Percentiles rank a stretch among this genome's conserved stretches.
phyloP scores from a whole-genome alignment of 2,329 filamentous ascomycete species.

The Lanzia echinophila region DNA sequence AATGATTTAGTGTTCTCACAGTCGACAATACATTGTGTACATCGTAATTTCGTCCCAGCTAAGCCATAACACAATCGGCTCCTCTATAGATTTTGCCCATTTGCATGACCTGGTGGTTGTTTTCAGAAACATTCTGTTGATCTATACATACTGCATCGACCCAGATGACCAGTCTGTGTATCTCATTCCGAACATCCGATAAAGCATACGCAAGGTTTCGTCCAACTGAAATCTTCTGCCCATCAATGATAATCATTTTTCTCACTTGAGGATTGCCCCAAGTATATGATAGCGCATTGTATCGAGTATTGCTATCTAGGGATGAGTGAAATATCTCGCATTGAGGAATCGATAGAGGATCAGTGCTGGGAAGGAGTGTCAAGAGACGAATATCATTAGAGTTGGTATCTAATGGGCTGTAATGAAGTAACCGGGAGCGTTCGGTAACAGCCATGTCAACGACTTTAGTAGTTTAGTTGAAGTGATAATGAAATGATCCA shows the following conservation, averaged over 20 bases:
- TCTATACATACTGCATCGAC: conserved; percentile 17
- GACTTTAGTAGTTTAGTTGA: no score
- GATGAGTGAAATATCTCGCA: no score
- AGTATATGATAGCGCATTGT: conserved; percentile 3
- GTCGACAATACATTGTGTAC: no score
- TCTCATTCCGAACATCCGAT: conserved; percentile 1
- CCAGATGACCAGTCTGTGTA: conserved; percentile 5
- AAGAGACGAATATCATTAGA: no score
- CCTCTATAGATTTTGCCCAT: conserved; percentile 14
- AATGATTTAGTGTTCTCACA: no score
- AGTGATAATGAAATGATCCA: no score
- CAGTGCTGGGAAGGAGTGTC: no score
- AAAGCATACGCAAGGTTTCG: conserved; percentile 10
- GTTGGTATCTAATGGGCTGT: no score
- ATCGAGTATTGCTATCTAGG: not conserved
- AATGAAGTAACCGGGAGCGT: no score
- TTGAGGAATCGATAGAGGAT: no score
- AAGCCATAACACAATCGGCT: conserved; percentile 7
- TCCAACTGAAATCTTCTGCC: conserved; percentile 9
- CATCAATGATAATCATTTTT: conserved; percentile 6
- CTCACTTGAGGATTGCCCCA: conserved; percentile 8
- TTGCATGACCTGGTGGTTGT: conserved; percentile 10
- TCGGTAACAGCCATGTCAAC: no score
- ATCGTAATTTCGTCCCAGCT: not conserved
- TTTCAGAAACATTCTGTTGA: conserved; percentile 10